Evolutionary conservation across 2,329 filamentous ascomycete species (phyloP), one percentile per base, ranked within the genome.

Genomic region (Talaromyces sp.): DNA sequence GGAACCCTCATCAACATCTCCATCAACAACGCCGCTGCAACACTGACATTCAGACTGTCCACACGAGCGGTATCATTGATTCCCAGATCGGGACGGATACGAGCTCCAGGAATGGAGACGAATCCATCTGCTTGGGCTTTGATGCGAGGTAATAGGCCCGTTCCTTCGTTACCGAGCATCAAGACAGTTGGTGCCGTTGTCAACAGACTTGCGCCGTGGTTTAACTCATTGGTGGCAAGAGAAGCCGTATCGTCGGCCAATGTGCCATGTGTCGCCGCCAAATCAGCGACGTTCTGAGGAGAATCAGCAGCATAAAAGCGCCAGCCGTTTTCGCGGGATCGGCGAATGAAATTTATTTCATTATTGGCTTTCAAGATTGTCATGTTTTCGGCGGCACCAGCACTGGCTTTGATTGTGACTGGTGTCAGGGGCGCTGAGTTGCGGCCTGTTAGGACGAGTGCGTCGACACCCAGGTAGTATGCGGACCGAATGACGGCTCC

Each of bases 1-100:
- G 75, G 76, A 29, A 72, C 69, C 3, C 73, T 74, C 60, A 80
- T 69, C 65, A 80, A 78, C 68, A 73, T 77, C 63, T 80, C 73
- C 69, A 79, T 79, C 60, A 98, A 79, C 58, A 98, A 80, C 0
- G 88, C 92, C 6, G 91, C 88, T 1, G 95, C 94, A 22, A 96
- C 93, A 73, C 91, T 92, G 45, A 98, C 95, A 75, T 99, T 98
- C 75, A 99, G 79, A 76, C 93, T 97, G 77, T 98, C 94, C 2
- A 99, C 88, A 1, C 84, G 74, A 70, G 88, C 75, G 4, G 73
- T 73, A 69, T 80, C 78, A 11, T 70, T 67, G 10, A 74, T 69
- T 1, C 74, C 74, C 10, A 73, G 58, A 4, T 72, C 68, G 72
- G 85, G 74, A 72, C 81, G 68, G 73, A 80, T 49, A 77, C 84